Evolutionary conservation across 768 basidiomycete genomes (phyloP).

Genomic region (Pleurotus tuoliensis): DNA sequence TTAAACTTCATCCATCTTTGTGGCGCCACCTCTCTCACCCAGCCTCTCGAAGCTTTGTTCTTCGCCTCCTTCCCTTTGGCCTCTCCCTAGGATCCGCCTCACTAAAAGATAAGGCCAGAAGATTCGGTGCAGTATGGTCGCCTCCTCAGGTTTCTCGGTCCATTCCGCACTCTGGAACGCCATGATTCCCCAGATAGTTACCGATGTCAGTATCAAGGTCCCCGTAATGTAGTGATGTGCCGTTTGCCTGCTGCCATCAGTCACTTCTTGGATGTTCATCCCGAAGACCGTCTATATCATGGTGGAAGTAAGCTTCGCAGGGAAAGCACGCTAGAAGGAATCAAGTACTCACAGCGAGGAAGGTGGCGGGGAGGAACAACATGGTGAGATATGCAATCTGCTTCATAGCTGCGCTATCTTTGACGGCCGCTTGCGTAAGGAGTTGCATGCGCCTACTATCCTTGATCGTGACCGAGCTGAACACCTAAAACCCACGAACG

Average conservation of each 20-base stretch:
- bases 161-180: slow-evolving; percentile 37
- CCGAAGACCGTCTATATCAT: slow-evolving; percentile 37
- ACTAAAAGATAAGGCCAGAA: neutral
- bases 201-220: slow-evolving; percentile 35
- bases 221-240: slow-evolving; percentile 33
- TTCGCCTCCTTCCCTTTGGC: no score
- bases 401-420: slow-evolving; percentile 41
- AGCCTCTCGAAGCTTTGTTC: no score
- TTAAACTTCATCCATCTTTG: no score
- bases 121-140: neutral
- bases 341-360: slow-evolving; percentile 33
- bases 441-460: slow-evolving; percentile 40
- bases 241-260: slow-evolving; percentile 22
- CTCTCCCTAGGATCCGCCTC: neutral
- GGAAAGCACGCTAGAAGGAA: neutral
- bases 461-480: slow-evolving; percentile 43
- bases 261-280: slow-evolving; percentile 44
- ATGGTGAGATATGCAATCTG: slow-evolving; percentile 58
- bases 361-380: slow-evolving; percentile 58
- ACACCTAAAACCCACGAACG: slow-evolving; percentile 28
- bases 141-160: neutral
- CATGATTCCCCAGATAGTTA: slow-evolving; percentile 43
- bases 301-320: neutral
- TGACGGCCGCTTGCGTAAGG: slow-evolving; percentile 39
- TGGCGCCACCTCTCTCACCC: no score